phyloP scores from a whole-genome alignment of 192 early-diverging fungal species.

The Rhizophlyctis rosea region DNA sequence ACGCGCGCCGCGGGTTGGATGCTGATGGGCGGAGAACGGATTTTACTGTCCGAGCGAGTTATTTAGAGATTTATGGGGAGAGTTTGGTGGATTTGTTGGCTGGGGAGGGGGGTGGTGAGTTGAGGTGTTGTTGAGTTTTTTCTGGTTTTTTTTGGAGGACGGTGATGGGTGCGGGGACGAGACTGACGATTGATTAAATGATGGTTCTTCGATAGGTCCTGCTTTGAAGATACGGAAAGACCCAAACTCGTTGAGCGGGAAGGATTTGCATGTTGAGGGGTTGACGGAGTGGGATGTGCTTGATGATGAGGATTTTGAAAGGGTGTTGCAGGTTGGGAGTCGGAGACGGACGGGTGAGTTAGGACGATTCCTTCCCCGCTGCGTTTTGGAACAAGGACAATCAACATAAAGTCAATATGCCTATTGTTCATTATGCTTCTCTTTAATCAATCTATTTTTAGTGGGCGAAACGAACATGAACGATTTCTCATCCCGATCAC shows the following conservation, averaged over 20 bases:
- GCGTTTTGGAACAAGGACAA: not conserved
- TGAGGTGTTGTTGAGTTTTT: slow-evolving; percentile 4
- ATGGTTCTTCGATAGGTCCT: too few species aligned
- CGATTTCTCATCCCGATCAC: slow-evolving; percentile 56
- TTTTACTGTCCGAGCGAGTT: slow-evolving; percentile 38
- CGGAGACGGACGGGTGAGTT: slow-evolving; percentile 22
- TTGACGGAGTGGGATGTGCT: slow-evolving; percentile 33
- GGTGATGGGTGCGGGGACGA: not conserved
- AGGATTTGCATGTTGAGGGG: slow-evolving; percentile 43
- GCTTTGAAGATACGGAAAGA: slow-evolving; percentile 43
- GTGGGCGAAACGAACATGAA: slow-evolving; percentile 51
- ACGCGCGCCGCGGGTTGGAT: not conserved
- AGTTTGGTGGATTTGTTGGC: slow-evolving; percentile 33
- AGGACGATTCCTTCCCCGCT: not conserved
- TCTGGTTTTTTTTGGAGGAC: not conserved
- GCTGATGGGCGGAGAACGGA: slow-evolving; percentile 7
- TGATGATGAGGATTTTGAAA: slow-evolving; percentile 24
- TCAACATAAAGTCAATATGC: not conserved
- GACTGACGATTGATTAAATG: too few species aligned
- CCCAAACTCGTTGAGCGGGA: slow-evolving; percentile 31
- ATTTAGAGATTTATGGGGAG: slow-evolving; percentile 50
- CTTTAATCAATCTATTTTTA: not conserved
- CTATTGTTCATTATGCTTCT: too few species aligned
- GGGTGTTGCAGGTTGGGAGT: slow-evolving; percentile 29
- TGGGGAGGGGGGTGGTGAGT: slow-evolving; percentile 25